Conservation (phyloP, 2,329 filamentous ascomycete species). For the Gliomastix tumulicola region DNA sequence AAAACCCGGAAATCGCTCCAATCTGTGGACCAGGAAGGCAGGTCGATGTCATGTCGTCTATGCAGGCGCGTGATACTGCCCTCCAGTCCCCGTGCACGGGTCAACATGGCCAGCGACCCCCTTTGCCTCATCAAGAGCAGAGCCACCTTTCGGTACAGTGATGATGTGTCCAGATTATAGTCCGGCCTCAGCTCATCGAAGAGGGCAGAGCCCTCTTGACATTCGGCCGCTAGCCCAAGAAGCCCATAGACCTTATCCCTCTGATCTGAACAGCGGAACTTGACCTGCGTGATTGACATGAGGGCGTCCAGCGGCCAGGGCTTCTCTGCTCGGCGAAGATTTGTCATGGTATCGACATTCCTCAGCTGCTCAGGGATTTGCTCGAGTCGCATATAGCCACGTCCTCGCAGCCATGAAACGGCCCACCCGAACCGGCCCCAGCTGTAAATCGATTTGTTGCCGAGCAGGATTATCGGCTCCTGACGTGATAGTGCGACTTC, state of each 20-base stretch:
- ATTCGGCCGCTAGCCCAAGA: background rate
- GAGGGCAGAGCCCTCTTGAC: background rate
- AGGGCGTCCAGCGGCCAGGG: background rate
- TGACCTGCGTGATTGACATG: background rate
- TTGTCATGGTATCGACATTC: conserved; percentile 1
- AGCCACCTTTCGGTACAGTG: background rate
- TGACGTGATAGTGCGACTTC: conserved; percentile 1
- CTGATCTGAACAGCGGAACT: background rate
- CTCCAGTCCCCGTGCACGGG: background rate
- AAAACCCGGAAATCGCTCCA: background rate
- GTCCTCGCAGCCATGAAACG: background rate
- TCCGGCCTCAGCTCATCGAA: background rate
- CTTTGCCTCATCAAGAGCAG: background rate
- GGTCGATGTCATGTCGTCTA: no score
- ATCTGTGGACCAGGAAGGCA: background rate
- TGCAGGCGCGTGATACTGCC: no score
- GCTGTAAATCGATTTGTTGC: background rate
- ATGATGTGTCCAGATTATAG: background rate
- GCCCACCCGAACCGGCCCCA: background rate
- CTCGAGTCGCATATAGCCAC: background rate
- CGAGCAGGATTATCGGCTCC: background rate
- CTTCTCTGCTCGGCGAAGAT: background rate
- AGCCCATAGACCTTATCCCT: conserved; percentile 1
- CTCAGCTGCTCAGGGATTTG: background rate
- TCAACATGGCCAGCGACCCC: background rate